phyloP scores from a whole-genome alignment of 176 grass and related monocot genomes.

The Canna indica region DNA sequence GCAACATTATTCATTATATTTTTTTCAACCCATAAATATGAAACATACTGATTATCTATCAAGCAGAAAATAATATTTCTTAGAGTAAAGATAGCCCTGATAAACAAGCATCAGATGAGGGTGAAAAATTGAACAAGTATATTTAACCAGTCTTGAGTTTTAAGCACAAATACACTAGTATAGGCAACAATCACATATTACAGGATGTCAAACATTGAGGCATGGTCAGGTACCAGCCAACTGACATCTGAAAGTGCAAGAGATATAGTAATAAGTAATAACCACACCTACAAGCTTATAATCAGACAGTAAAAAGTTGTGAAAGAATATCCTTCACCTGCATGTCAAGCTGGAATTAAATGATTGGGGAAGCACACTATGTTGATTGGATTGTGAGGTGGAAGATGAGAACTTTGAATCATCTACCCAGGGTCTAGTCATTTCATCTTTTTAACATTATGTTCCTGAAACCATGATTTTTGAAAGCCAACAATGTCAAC shows the following conservation, averaged over 20 bases:
- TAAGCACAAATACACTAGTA: no score
- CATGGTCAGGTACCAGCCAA: background rate
- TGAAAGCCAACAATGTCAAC: background rate
- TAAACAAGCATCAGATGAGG: background rate
- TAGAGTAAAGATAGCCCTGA: background rate
- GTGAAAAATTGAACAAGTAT: background rate
- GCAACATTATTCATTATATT: no score
- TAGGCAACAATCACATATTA: background rate
- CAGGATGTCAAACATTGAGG: background rate
- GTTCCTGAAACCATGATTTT: background rate
- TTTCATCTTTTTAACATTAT: slow-evolving; percentile 10
- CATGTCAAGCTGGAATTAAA: background rate
- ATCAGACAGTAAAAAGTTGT: background rate
- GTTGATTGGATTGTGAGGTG: background rate
- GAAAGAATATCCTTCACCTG: background rate
- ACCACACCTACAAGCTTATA: background rate
- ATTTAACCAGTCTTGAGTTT: background rate
- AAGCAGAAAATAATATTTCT: background rate
- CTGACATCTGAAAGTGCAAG: background rate
- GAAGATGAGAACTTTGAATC: slow-evolving; percentile 13
- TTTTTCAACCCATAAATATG: no score
- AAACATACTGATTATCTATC: background rate
- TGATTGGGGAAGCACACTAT: background rate
- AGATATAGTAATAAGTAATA: background rate
- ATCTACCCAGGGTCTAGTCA: slow-evolving; percentile 2